phyloP scores from a whole-genome alignment of 306 rosid genomes.

The Acacia melanoxylon region DNA sequence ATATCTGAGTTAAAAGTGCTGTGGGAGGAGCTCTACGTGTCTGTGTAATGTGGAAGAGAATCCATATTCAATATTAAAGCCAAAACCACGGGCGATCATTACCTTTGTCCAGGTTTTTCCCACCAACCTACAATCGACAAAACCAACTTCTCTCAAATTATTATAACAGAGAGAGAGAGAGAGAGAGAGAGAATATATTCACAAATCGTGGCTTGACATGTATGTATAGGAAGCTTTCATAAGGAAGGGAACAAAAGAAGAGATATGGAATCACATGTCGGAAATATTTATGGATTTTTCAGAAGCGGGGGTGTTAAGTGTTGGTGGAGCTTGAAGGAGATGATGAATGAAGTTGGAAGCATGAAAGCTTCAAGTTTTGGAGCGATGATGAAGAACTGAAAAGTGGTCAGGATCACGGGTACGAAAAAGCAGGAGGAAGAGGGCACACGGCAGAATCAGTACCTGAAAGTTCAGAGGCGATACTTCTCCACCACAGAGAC shows the following conservation, averaged over 20 bases:
- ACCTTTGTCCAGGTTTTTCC: not conserved
- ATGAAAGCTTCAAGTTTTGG: too few relatives aligned
- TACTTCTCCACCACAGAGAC: not conserved
- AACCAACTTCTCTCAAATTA: not conserved
- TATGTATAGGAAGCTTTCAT: not conserved
- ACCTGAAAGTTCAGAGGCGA: not conserved
- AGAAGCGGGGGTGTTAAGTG: not conserved
- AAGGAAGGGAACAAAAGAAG: not conserved
- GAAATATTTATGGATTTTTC: not conserved
- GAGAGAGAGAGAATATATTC: not conserved
- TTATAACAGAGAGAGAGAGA: not conserved
- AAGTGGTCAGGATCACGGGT: not conserved
- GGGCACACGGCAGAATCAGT: not conserved
- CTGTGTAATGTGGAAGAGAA: not conserved
- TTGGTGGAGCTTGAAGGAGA: not conserved
- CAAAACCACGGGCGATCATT: conserved; percentile 15
- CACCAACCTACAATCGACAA: not conserved
- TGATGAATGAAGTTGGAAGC: too few relatives aligned
- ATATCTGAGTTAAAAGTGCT: not conserved
- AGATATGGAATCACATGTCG: not conserved
- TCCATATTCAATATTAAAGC: not conserved
- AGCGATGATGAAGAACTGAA: not conserved
- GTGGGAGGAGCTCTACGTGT: conserved; percentile 1
- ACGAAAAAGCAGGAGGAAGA: not conserved
- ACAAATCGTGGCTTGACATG: not conserved